Conservation (phyloP, 495 filamentous ascomycete species). For the Annulohypoxylon bovei region DNA sequence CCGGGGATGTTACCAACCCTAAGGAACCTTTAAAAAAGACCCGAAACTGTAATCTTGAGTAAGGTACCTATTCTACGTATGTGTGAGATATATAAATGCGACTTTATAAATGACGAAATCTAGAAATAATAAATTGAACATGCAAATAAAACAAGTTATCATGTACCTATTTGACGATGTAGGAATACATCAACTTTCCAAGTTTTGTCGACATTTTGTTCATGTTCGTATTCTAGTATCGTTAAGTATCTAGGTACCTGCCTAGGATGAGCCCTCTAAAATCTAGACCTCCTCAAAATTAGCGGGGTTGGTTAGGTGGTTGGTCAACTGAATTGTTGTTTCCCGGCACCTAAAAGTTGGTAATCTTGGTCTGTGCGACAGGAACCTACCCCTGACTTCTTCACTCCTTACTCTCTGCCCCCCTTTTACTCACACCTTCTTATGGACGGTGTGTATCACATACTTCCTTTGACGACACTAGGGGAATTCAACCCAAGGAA, state of each 20-base stretch:
- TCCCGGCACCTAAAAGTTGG: not conserved
- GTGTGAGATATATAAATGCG: not conserved
- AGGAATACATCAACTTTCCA: not conserved
- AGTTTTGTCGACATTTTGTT: not conserved
- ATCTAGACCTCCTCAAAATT: slow-evolving; percentile 22
- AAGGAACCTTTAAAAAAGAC: not conserved
- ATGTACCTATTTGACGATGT: not conserved
- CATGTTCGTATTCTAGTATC: not conserved
- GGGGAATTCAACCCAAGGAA: too few species aligned
- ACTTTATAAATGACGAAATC: not conserved
- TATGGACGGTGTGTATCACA: not conserved
- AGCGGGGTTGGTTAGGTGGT: slow-evolving; percentile 9
- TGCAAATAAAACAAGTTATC: not conserved
- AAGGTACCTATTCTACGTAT: not conserved
- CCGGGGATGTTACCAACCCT: slow-evolving; percentile 3
- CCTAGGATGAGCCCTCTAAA: not conserved
- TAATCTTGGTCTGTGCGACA: not conserved
- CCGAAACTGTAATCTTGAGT: not conserved
- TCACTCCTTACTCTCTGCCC: not conserved
- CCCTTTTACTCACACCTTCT: not conserved
- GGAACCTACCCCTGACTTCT: not conserved
- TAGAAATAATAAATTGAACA: not conserved
- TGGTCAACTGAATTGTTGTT: not conserved
- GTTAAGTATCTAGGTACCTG: not conserved
- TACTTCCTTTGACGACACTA: not conserved